A percentile compares a stretch with the other conserved stretches of the same genome.
These are phyloP conservation scores for Pugionium cornutum DNA, from an alignment of 345 rosid species.

Conservation along the genomic window DNA sequence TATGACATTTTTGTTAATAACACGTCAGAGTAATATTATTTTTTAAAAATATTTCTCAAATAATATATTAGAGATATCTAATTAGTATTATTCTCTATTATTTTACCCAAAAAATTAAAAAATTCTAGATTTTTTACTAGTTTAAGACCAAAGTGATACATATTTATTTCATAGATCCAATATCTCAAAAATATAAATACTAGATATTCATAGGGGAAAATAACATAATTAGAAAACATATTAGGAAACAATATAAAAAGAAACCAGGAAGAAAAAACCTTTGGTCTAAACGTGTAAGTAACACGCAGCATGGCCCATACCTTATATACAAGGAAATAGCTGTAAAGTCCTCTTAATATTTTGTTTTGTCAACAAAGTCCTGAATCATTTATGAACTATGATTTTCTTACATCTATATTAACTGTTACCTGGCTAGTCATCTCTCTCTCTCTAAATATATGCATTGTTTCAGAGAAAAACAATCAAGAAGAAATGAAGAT, in stretches of 20 bases:
- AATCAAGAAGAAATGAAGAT: conserved; percentile 21
- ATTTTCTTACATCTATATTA: conserved; percentile 13
- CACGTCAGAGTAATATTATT: too few relatives aligned
- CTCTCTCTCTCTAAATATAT: conserved; percentile 3
- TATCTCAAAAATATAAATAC: neutral
- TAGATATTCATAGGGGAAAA: neutral
- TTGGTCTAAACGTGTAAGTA: conserved; percentile 2
- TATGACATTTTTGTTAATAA: too few relatives aligned
- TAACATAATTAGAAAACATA: neutral
- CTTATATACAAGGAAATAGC: neutral
- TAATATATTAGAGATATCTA: too few relatives aligned
- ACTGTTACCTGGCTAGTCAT: neutral
- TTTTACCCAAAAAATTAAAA: neutral
- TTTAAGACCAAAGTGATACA: neutral
- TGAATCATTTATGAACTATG: conserved; percentile 3
- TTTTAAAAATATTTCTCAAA: too few relatives aligned
- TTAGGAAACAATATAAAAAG: neutral
- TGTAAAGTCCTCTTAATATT: neutral
- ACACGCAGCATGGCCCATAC: conserved; percentile 13
- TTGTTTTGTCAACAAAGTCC: conserved; percentile 2
- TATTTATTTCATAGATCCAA: neutral
- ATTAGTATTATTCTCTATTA: too few relatives aligned
- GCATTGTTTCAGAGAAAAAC: neutral
- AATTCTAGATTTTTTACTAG: neutral
- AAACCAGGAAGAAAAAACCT: neutral